Conservation (phyloP, 148 eudicot species). For the Hydrangea macrophylla region DNA sequence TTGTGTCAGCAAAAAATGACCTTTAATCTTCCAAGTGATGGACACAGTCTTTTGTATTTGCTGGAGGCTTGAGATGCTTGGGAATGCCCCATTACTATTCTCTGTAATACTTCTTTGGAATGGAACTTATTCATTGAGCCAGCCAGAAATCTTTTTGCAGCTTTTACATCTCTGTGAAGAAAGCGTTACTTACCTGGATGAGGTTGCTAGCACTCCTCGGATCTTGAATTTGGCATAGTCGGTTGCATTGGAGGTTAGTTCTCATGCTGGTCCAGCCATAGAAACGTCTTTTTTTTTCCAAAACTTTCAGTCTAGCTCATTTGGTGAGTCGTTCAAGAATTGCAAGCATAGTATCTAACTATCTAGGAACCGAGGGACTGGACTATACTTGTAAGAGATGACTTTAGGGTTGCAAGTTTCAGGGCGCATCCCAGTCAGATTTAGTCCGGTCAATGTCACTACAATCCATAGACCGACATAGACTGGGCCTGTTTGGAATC, state of each 20-base stretch:
- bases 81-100: background rate
- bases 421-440: too few species aligned
- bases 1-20: slow-evolving; percentile 75
- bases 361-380: too few species aligned
- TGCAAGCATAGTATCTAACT: too few species aligned
- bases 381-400: too few species aligned
- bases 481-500: too few species aligned
- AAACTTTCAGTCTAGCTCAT: too few species aligned
- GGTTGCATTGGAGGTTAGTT: slow-evolving; percentile 73
- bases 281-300: too few species aligned
- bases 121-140: background rate
- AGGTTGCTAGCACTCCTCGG: slow-evolving; percentile 64
- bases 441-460: too few species aligned
- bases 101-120: slow-evolving; percentile 1
- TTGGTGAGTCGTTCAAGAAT: too few species aligned
- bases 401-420: too few species aligned
- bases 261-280: too few species aligned
- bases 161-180: slow-evolving; percentile 94
- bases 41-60: background rate
- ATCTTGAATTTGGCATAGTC: slow-evolving; percentile 77
- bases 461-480: too few species aligned
- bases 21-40: slow-evolving; percentile 29
- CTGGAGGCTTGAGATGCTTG: background rate
- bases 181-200: slow-evolving; percentile 82
- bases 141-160: slow-evolving; percentile 40